Base-by-base conservation (phyloP, 108 stramenopile species). In the Nitzschia sp. region DNA sequence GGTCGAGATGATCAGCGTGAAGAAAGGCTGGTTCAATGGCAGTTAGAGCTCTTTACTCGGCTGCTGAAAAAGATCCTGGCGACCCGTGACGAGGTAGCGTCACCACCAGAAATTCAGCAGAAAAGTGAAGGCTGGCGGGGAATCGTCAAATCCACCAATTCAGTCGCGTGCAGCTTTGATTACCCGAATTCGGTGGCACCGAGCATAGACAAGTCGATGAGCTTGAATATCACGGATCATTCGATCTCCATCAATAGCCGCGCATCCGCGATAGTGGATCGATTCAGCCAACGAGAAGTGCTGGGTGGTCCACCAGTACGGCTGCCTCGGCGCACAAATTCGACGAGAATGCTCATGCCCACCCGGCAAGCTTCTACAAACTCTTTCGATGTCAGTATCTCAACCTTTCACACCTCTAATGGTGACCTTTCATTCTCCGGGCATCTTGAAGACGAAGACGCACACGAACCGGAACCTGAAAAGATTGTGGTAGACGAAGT, bases 21-120 rank as follows among this genome's bases (percentile, higher is more conserved):
- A 25, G 63, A 64, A 9, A 64, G 63, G 4, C 26, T 72, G 63
- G 44, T 74, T 35, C 64, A 74, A n/a, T 74, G 64, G 57, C 71
- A 67, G 23, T 8, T 45, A 3, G 68, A 69, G 48, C 33, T 76
- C 5, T 47, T 69, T n/a, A n/a, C 8, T 0, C 31, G 70, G 1
- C 45, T 60, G 32, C 31, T 69, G 41, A 57, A 64, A 21, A 34
- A 52, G 25, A 69, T 76, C 54, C 61, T 68, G 0, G 60, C 58
- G 3, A 4, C 47, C 1, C 32, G 64, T 21, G 58, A 48, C 31
- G 60, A 61, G 2, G n/a, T n/a, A n/a, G 31, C 55, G 30, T 9
- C 55, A 56, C 4, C 8, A 21, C 38, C 38, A 6, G 38, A 6
- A 41, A 41, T 13, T 13, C 38, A 6, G 13, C 38, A 6, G 13